Base-by-base conservation (phyloP, 1,139 yeast species). In the Candida mesenterica region DNA sequence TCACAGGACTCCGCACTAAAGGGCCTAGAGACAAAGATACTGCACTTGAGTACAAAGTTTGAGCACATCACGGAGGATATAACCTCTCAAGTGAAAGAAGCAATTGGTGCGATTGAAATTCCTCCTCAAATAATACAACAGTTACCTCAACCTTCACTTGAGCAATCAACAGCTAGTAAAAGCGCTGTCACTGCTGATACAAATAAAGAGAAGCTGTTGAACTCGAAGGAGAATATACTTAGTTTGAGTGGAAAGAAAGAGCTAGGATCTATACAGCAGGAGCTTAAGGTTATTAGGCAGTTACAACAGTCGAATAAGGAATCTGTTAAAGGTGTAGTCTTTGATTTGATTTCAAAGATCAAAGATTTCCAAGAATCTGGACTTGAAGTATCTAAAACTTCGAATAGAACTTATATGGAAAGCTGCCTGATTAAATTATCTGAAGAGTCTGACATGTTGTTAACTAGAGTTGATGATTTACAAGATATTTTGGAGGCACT, bases 401-500 rank as follows among this genome's bases (percentile, higher is more conserved):
- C 78, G 0, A 79, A 79, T 45, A 69, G 92, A 39, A 57, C 74
- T 1, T 88, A 85, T 50, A 84, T 90, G 83, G 90, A 82, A 34
- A 70, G 75, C 10, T 85, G 96, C 39, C 90, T 86, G 51, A 57
- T 68, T 9, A 81, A 79, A 48, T 69, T 92, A 16, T 84, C 95
- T 1, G 79, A 76, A 34, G 90, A 86, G 16, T 82, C 95, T 5
- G 96, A 88, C 53, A 53, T 58, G 1, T 62, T 92, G 15, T 68
- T 94, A 30, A 82, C 94, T 0, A 77, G 74, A 44, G 95, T 90
- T 3, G 98, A 94, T 55, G 97, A 89, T 49, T 65, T 94, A 24
- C 97, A 90, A 55, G 98, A 94, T 59, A 59, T 86, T 5, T 86
- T 94, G 60, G 98, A 94, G 53, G 89, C 89, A 1, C 66, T 92